Base-by-base conservation (phyloP, 2,329 filamentous ascomycete species). In the Metarhizium album region DNA sequence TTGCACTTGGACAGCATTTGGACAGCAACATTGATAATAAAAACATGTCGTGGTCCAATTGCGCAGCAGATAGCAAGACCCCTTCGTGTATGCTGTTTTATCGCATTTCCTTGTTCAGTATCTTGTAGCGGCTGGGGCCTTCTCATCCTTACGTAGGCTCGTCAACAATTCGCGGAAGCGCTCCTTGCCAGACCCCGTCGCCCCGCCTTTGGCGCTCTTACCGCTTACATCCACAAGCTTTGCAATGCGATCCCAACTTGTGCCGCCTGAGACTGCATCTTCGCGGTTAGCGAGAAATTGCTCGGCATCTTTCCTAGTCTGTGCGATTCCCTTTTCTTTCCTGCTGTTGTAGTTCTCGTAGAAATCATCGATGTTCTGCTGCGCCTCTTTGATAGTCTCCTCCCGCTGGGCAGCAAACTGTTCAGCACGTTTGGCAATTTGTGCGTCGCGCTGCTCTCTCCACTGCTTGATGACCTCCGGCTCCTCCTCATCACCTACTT, bases 281-380 rank as follows among this genome's bases (percentile, higher is more conserved):
- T 98, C 91, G 54, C 90, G 82, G 68, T 76, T 90, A 50, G 80
- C 84, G 45, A 97, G 73, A 70, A 97, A 98, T 64, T 95, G 83
- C 63, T 97, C 91, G 6, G 91, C 93, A 60, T 98, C 93, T 67
- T 87, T 86, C 62, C 85, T 82, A 51, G 91, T 93, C 74, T 95
- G 88, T 22, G 85, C 77, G 59, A 96, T 85, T 53, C 80, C 82
- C 79, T 97, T 97, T 68, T 98, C 93, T 68, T 93, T 91, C 74
- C 96, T 95, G 69, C 86, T 84, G 75, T 97, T 97, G 76, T 98
- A 98, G 71, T 95, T 96, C 65, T 96, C 90, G 76, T 98, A 98
- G 73, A 97, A 98, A 67, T 96, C 93, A 67, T 98, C 93, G 57
- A 98, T 95, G 68, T 94, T 93, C 66, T 90, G 80, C 64, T 90